A percentile compares a stretch with the other conserved stretches of the same genome.
phyloP scores from a whole-genome alignment of 2,329 filamentous ascomycete species.

The Helminthosporium solani region DNA sequence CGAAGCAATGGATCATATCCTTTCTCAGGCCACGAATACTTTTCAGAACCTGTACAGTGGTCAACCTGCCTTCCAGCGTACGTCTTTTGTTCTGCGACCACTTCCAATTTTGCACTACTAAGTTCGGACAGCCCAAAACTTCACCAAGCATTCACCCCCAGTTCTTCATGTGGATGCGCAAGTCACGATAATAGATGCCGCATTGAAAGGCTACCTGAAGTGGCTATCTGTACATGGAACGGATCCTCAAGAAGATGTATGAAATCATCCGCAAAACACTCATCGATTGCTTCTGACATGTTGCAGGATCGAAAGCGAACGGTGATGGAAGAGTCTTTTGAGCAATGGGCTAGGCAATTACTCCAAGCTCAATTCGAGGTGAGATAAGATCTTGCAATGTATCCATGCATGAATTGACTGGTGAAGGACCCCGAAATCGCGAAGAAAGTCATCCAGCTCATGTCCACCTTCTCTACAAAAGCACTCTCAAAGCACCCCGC shows the following conservation, averaged over 20 bases:
- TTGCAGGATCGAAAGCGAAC: conserved; percentile 51
- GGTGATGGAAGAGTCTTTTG: conserved; percentile 63
- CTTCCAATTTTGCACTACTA: neutral
- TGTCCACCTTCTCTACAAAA: conserved; percentile 81
- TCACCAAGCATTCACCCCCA: conserved; percentile 68
- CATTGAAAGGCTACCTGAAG: conserved; percentile 83
- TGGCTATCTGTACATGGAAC: conserved; percentile 63
- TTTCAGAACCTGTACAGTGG: conserved; percentile 75
- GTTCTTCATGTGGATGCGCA: conserved; percentile 82
- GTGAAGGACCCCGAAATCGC: conserved; percentile 72
- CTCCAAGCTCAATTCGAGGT: conserved; percentile 67
- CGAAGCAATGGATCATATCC: conserved; percentile 83
- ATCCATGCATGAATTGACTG: neutral
- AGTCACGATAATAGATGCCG: conserved; percentile 84
- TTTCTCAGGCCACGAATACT: conserved; percentile 73
- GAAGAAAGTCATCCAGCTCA: conserved; percentile 76
- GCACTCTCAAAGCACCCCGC: conserved; percentile 73
- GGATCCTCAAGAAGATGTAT: conserved; percentile 46
- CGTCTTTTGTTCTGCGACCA: neutral
- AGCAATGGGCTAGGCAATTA: conserved; percentile 72
- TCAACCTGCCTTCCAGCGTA: conserved; percentile 60
- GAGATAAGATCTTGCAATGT: neutral
- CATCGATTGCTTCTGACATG: neutral
- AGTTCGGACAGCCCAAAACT: conserved; percentile 31
- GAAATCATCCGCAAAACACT: neutral